Conservation (phyloP, 192 early-diverging fungal genomes). For the Pecoramyces ruminantium region DNA sequence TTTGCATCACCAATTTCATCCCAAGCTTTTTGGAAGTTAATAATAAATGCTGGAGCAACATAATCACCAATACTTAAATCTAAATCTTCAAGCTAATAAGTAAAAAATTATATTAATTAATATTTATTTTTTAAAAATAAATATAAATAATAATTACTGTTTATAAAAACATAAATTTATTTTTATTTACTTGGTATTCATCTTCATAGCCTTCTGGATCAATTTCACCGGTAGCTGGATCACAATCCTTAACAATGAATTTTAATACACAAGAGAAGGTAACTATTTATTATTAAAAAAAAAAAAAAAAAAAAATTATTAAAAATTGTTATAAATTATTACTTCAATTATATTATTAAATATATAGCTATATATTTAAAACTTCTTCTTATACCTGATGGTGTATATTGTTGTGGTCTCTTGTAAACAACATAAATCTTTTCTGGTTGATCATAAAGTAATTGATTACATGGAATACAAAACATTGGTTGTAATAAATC, state of each 20-base stretch:
- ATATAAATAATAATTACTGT: not conserved
- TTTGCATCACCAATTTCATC: constrained; percentile 48
- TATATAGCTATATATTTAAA: too few species aligned
- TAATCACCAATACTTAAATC: constrained; percentile 76
- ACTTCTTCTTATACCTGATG: not conserved
- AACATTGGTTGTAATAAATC: constrained; percentile 43
- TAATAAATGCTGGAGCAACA: constrained; percentile 69
- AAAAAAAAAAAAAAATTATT: constrained; percentile 2
- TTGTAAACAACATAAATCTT: constrained; percentile 76
- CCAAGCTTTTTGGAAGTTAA: constrained; percentile 65
- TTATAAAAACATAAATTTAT: not conserved
- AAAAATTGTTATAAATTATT: not conserved
- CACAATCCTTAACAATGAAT: constrained; percentile 88
- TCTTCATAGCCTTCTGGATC: constrained; percentile 85
- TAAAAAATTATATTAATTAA: not conserved
- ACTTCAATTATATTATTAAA: too few species aligned
- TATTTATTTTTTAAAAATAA: constrained; percentile 1
- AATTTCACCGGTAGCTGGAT: constrained; percentile 78
- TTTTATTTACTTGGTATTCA: constrained; percentile 58
- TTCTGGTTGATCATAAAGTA: constrained; percentile 60
- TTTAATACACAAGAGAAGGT: constrained; percentile 74
- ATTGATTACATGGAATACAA: constrained; percentile 51
- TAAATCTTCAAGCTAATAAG: constrained; percentile 57
- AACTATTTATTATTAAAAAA: constrained; percentile 13
- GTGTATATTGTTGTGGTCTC: constrained; percentile 12